Evolutionary conservation across 805 yeast species (phyloP).

Genomic region (Vanderwaltozyma verrucispora): DNA sequence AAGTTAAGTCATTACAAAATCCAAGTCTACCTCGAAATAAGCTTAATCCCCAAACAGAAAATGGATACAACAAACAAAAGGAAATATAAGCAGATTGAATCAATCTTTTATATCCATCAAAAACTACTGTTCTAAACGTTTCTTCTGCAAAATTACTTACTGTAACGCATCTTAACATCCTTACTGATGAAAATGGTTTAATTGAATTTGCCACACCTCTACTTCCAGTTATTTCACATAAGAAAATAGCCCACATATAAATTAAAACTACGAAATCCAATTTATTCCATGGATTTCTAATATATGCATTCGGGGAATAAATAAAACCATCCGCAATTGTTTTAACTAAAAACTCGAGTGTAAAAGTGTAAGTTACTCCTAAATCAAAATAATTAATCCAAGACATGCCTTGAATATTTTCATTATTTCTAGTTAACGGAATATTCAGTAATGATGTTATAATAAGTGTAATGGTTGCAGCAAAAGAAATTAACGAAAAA

Average conservation of each 20-base stretch:
- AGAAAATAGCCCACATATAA: neutral
- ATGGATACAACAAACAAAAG: conserved; percentile 1
- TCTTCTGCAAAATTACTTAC: neutral
- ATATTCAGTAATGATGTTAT: neutral
- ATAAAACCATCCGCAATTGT: conserved; percentile 2
- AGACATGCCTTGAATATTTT: neutral
- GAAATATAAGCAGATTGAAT: neutral
- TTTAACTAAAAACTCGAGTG: neutral
- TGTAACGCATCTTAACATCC: neutral
- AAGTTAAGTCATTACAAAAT: neutral
- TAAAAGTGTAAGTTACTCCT: neutral
- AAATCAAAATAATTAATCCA: neutral
- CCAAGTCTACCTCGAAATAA: neutral
- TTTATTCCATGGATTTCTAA: conserved; percentile 1
- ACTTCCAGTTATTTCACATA: neutral
- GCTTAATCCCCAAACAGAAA: conserved; percentile 2
- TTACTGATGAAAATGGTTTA: neutral
- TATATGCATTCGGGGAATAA: conserved; percentile 1
- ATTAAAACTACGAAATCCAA: neutral
- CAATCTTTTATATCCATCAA: neutral
- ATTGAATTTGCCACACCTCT: neutral
- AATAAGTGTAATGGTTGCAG: neutral
- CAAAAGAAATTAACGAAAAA: neutral
- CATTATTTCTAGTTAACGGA: neutral
- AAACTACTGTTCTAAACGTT: neutral